Percentiles rank a stretch among this genome's conserved stretches.
Evolutionary conservation across 768 basidiomycete species (phyloP).

Genomic region (Phanerodontia chrysosporium): DNA sequence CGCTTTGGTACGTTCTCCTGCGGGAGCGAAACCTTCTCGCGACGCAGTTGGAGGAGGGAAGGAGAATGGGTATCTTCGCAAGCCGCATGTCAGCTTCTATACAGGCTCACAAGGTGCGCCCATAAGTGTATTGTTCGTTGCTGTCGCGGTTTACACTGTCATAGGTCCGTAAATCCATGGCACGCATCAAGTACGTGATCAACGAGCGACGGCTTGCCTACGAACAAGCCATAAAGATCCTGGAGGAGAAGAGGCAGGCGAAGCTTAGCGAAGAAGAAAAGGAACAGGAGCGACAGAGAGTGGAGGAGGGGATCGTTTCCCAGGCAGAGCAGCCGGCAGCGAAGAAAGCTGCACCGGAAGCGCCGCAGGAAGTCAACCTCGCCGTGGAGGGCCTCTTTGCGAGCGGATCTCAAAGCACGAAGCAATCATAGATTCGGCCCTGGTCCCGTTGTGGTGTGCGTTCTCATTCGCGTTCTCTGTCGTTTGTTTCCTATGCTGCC

Average conservation of each 20-base stretch:
- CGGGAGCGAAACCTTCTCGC: constrained; percentile 89
- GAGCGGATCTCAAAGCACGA: neutral
- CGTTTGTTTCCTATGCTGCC: neutral
- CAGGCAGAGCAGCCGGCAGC: constrained; percentile 8
- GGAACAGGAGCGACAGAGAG: neutral
- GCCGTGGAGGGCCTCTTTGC: constrained; percentile 19
- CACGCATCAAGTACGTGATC: constrained; percentile 89
- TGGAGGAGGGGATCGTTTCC: neutral
- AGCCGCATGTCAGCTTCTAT: neutral
- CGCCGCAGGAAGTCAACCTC: constrained; percentile 7
- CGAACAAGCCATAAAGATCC: constrained; percentile 50
- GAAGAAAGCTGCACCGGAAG: constrained; percentile 3
- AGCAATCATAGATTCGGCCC: neutral
- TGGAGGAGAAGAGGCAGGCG: constrained; percentile 17
- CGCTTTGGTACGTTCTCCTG: constrained; percentile 87
- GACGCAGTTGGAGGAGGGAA: constrained; percentile 77
- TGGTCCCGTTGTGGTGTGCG: neutral
- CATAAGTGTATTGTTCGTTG: no score
- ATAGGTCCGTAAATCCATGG: constrained; percentile 92
- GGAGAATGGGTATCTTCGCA: constrained; percentile 45
- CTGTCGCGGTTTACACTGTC: no score
- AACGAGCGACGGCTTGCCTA: constrained; percentile 88
- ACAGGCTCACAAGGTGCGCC: neutral
- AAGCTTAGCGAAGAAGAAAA: constrained; percentile 9
- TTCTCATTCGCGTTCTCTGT: neutral